phyloP scores from a whole-genome alignment of 169 alveolate genomes.

The Cryptosporidium canis region DNA sequence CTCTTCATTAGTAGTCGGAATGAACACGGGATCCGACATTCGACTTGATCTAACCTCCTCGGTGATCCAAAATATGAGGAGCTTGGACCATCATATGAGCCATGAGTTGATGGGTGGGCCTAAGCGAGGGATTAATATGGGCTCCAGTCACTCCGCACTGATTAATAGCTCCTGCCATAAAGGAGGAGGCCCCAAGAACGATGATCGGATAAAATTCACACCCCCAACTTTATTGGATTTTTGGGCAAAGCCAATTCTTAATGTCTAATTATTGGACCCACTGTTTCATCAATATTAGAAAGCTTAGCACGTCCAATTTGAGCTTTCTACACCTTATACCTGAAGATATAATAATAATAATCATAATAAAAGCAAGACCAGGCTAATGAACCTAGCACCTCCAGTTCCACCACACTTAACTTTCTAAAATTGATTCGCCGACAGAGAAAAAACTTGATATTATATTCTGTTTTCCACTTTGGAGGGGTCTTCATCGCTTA shows the following conservation, averaged over 20 bases:
- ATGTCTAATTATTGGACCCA: background rate
- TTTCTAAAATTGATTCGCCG: too few species aligned
- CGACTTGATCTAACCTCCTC: background rate
- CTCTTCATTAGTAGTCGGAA: background rate
- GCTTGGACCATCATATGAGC: background rate
- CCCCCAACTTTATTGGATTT: conserved; percentile 64
- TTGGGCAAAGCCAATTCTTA: conserved; percentile 63
- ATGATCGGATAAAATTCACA: conserved; percentile 18
- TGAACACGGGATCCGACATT: background rate
- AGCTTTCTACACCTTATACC: background rate
- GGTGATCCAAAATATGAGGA: background rate
- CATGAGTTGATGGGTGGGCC: background rate
- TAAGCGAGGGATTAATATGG: background rate
- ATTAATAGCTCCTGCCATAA: background rate
- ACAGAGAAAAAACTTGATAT: too few species aligned
- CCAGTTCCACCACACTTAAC: too few species aligned
- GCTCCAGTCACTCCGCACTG: background rate
- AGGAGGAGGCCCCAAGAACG: conserved; percentile 4
- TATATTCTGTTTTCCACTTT: too few species aligned
- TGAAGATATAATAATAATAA: background rate
- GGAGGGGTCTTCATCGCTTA: too few species aligned
- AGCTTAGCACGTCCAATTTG: background rate
- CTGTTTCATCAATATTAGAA: background rate
- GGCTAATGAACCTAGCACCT: background rate
- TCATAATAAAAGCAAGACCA: background rate